Evolutionary conservation across 495 filamentous ascomycete genomes (phyloP), one percentile per base, ranked within the genome.

Genomic region (Cercophora newfieldiana): DNA sequence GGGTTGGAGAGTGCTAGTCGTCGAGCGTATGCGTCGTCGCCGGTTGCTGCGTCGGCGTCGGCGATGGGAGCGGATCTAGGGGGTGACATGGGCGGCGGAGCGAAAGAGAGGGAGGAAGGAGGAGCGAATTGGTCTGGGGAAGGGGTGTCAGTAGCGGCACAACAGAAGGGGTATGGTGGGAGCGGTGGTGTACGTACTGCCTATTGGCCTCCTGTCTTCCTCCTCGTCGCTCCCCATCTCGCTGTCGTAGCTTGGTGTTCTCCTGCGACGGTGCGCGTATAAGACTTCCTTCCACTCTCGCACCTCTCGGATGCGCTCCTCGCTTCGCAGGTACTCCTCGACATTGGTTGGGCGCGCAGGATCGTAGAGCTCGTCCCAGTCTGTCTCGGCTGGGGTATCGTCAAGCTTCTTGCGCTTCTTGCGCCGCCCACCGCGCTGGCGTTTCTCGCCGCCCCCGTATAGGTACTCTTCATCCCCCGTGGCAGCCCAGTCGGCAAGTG

Each of bases 331-430:
- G 72, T 96, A 97, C 74, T 96, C 91, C 54, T 93, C 88, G 64
- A 94, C 93, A 62, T 87, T 91, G 48, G 93, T 97, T 1, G 94
- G 94, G 22, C 90, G 78, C 2, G 89, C 83, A 0, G 92, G 91
- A 70, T 97, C 94, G 71, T 97, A 98, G 51, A 94, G 87, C 73
- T 96, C 94, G 72, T 97, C 91, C 94, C 94, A 97, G 72, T 97
- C 88, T 49, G 91, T 90, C 58, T 87, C 80, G 44, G 82, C 69
- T 49, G 79, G 84, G 47, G 86, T 81, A 25, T 91, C 88, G 44
- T 82, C 80, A 68, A 87, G 87, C 82, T 94, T 95, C 82, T 93
- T 95, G 74, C 91, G 87, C 80, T 94, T 94, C 78, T 93, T 94
- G 65, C 86, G 81, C 30, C 82, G 76, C n/a, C 92, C 91, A 48